Evolutionary conservation across 768 basidiomycete genomes (phyloP).

Genomic region (Phaeotremella skinneri): DNA sequence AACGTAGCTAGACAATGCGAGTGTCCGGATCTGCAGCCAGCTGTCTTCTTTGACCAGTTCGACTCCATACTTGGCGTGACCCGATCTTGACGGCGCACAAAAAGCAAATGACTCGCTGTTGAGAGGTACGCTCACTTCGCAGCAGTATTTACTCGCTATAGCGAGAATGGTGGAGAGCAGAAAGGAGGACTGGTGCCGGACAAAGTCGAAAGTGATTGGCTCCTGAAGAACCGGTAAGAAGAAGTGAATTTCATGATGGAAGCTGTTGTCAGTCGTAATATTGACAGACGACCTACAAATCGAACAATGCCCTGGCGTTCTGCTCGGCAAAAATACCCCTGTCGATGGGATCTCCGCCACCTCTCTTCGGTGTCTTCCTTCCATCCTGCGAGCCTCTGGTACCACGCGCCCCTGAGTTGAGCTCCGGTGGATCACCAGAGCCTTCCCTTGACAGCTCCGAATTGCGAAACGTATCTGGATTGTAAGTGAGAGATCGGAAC

Average conservation of each 20-base stretch:
- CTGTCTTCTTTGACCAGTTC: constrained; percentile 7
- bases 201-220: constrained; percentile 12
- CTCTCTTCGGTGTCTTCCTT: constrained; percentile 10
- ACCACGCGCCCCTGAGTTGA: neutral
- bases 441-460: constrained; percentile 10
- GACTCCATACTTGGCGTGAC: neutral
- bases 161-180: constrained; percentile 17
- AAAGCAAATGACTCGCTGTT: neutral
- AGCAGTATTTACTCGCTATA: constrained; percentile 16
- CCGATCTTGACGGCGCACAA: no score
- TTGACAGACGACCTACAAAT: constrained; percentile 8
- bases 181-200: constrained; percentile 15
- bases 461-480: constrained; percentile 16
- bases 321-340: constrained; percentile 9
- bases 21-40: constrained; percentile 15
- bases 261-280: constrained; percentile 1
- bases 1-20: constrained; percentile 19
- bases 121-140: neutral
- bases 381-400: neutral
- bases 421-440: neutral
- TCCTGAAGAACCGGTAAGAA: constrained; percentile 18
- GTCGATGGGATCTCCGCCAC: constrained; percentile 17
- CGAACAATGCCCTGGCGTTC: constrained; percentile 12
- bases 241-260: constrained; percentile 15
- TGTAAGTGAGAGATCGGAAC: constrained; percentile 18